These are phyloP conservation scores for Candida broadrunensis DNA, from an alignment of 805 yeast species.

Conservation along the genomic window DNA sequence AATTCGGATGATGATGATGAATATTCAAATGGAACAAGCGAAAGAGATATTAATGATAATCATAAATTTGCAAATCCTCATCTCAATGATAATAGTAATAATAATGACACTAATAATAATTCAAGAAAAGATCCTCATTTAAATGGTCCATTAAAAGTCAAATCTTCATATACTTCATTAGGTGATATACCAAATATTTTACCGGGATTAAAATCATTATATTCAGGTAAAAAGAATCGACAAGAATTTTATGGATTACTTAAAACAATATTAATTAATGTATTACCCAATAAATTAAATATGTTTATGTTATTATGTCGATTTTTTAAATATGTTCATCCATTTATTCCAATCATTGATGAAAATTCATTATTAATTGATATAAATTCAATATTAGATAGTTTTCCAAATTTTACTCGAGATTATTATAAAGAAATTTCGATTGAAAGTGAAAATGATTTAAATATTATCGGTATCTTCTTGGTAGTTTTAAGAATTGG, in stretches of 20 bases:
- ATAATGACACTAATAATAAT: conserved; percentile 7
- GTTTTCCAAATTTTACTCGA: conserved; percentile 15
- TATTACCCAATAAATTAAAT: conserved; percentile 28
- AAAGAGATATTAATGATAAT: too few species aligned
- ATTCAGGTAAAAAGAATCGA: conserved; percentile 15
- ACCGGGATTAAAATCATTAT: conserved; percentile 21
- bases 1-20: conserved; percentile 3
- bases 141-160: conserved; percentile 2
- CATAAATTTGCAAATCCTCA: too few species aligned
- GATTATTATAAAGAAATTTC: conserved; percentile 17
- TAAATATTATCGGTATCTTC: conserved; percentile 26
- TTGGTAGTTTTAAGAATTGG: conserved; percentile 32
- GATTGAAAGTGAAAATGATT: conserved; percentile 29
- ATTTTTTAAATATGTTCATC: conserved; percentile 38
- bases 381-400: conserved; percentile 19
- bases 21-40: conserved; percentile 1
- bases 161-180: not conserved
- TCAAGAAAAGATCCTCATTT: too few species aligned
- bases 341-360: conserved; percentile 35
- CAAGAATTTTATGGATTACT: conserved; percentile 25
- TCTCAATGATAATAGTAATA: conserved; percentile 9
- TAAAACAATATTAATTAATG: conserved; percentile 21
- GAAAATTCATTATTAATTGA: conserved; percentile 26
- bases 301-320: conserved; percentile 24
- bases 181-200: conserved; percentile 4